phyloP scores from a whole-genome alignment of 2,329 filamentous ascomycete species.

The Hypoxylon sp. region DNA sequence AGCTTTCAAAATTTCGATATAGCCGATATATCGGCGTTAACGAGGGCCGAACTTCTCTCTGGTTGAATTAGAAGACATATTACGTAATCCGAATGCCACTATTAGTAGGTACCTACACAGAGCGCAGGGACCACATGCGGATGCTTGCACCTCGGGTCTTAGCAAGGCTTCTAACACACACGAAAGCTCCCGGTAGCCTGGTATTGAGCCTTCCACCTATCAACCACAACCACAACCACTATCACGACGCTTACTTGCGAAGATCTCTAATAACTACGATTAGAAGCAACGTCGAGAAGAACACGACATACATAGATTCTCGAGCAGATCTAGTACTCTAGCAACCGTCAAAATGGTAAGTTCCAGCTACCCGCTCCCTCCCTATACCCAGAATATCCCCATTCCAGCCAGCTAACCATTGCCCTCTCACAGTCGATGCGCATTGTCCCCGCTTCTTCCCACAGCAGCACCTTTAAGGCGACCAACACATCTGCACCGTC shows the following conservation, averaged over 20 bases:
- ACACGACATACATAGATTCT: constrained; percentile 10
- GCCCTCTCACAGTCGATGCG: constrained; percentile 77
- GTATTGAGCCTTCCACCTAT: constrained; percentile 27
- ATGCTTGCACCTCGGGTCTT: constrained; percentile 38
- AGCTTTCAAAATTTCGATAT: constrained; percentile 14
- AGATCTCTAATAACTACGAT: background rate
- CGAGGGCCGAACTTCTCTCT: constrained; percentile 9
- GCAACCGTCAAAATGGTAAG: constrained; percentile 63
- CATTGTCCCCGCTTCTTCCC: constrained; percentile 78
- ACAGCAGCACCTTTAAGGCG: constrained; percentile 72
- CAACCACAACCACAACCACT: constrained; percentile 8
- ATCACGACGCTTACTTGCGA: background rate
- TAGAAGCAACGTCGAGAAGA: background rate
- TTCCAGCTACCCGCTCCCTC: constrained; percentile 13
- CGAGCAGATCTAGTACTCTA: constrained; percentile 7
- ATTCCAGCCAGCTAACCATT: constrained; percentile 37
- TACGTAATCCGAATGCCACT: constrained; percentile 23
- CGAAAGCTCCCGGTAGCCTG: constrained; percentile 50
- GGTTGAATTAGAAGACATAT: background rate
- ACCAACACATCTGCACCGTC: constrained; percentile 81
- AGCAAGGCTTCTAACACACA: constrained; percentile 46
- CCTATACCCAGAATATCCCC: background rate
- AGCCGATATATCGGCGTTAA: constrained; percentile 43
- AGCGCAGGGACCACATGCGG: constrained; percentile 36
- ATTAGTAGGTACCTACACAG: background rate